Evolutionary conservation across 257 asterid genomes (phyloP).

Genomic region (Fraxinus anomala): DNA sequence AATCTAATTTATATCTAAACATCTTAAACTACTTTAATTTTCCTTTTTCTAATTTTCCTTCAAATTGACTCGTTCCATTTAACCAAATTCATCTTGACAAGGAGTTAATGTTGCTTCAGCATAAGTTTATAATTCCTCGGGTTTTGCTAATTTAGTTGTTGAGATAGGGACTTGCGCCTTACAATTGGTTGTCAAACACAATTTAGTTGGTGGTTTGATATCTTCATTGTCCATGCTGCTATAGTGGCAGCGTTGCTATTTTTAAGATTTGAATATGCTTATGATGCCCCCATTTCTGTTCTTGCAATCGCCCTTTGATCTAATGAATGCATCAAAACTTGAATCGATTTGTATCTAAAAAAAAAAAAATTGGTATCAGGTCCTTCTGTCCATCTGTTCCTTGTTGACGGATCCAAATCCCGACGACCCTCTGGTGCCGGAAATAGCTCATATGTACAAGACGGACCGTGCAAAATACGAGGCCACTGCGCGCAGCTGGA

Average conservation of each 20-base stretch:
- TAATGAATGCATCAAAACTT: background rate
- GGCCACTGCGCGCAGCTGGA: slow-evolving; percentile 84
- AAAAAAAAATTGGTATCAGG: slow-evolving; percentile 28
- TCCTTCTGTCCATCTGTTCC: slow-evolving; percentile 66
- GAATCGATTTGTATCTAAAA: background rate
- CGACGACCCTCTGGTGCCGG: slow-evolving; percentile 72
- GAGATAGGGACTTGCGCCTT: background rate
- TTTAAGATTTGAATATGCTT: no score
- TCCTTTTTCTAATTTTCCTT: background rate
- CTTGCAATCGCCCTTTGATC: background rate
- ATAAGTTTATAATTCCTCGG: background rate
- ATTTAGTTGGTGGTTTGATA: background rate
- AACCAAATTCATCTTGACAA: background rate
- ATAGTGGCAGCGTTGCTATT: background rate
- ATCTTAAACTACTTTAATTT: no score
- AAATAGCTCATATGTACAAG: slow-evolving; percentile 80
- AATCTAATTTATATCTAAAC: no score
- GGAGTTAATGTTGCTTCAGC: background rate
- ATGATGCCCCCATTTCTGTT: background rate
- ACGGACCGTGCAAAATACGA: slow-evolving; percentile 67
- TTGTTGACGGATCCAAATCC: slow-evolving; percentile 76
- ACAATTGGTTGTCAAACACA: no score
- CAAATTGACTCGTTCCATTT: background rate
- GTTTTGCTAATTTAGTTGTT: background rate
- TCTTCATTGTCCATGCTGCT: no score